Conservation (phyloP, 495 filamentous ascomycete species). For the Entonaema liquescens region DNA sequence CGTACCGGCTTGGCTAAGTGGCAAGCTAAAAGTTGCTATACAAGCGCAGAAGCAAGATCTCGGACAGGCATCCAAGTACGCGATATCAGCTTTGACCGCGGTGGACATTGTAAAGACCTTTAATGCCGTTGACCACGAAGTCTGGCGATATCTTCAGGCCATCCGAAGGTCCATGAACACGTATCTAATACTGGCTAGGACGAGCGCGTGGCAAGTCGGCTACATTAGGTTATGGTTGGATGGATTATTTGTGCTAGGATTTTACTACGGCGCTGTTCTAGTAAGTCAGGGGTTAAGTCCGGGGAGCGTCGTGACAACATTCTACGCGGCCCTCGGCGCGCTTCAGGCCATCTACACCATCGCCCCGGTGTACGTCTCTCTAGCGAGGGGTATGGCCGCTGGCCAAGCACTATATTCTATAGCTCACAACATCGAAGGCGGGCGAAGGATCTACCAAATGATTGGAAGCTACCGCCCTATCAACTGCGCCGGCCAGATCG, state of each 20-base stretch:
- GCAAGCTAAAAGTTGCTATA: slow-evolving; percentile 70
- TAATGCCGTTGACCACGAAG: slow-evolving; percentile 78
- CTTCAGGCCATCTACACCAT: slow-evolving; percentile 76
- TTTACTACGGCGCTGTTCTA: slow-evolving; percentile 84
- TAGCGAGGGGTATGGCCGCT: slow-evolving; percentile 84
- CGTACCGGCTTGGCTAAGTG: slow-evolving; percentile 66
- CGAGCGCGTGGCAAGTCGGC: slow-evolving; percentile 74
- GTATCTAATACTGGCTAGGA: slow-evolving; percentile 73
- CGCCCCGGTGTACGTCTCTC: slow-evolving; percentile 74
- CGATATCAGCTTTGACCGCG: slow-evolving; percentile 70
- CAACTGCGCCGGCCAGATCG: slow-evolving; percentile 70
- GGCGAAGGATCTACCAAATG: slow-evolving; percentile 42
- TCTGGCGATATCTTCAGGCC: slow-evolving; percentile 66
- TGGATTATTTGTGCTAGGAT: slow-evolving; percentile 87
- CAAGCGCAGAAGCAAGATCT: slow-evolving; percentile 74
- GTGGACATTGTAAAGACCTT: slow-evolving; percentile 91
- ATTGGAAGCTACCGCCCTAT: slow-evolving; percentile 44
- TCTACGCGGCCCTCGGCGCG: slow-evolving; percentile 81
- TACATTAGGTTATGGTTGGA: slow-evolving; percentile 77
- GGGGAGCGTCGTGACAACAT: slow-evolving; percentile 81
- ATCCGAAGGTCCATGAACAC: slow-evolving; percentile 67
- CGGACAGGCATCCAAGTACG: slow-evolving; percentile 73
- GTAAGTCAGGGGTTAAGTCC: slow-evolving; percentile 63
- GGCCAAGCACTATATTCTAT: slow-evolving; percentile 61
- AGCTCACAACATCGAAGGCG: slow-evolving; percentile 31